Base-by-base conservation (phyloP, 2,329 filamentous ascomycete genomes). In the Podosphaera fusca region DNA sequence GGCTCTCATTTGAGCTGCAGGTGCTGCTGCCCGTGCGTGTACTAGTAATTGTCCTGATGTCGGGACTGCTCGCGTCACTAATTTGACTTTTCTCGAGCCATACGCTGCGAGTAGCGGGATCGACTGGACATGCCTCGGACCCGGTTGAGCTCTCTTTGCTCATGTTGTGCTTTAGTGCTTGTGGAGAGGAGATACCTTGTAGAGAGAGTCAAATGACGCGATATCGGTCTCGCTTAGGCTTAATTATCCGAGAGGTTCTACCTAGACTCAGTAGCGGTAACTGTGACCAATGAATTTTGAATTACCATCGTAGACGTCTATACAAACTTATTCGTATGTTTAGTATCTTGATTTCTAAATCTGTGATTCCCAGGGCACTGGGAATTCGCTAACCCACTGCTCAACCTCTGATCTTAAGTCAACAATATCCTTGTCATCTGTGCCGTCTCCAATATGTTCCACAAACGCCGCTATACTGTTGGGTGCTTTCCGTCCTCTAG, bases 301-400 rank as follows among this genome's bases (percentile, higher is more conserved):
- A 21, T 21, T 21, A 21, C 21, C 21, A 21, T 21, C 21, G 21
- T 21, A 21, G 21, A 21, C 21, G 21, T 38, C 35, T 6, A 5
- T 38, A 6, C 10, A 10, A 10, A 38, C 35, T 6, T 10, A 10
- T 5, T 38, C 5, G 10, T 10, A 5, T 38, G 35, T 38, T 38
- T 5, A 52, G 30, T 33, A 46, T 4, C 58, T 58, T 55, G 59
- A 57, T 57, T 58, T 55, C 30, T 49, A 59, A 29, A 35, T 35
- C 46, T 34, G 29, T 8, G 2, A 57, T 57, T 78, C 74, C 83
- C 83, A 87, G 9, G 84, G 84, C 62, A 86, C 69, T 2, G 80
- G 76, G 65, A 86, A 87, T 1, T 82, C 85, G 55, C 82, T 79
- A 9, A 85, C 83, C 84, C 84, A 88, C 64, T 84, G 81, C 63